Conservation (phyloP, 371 early-diverging fungal species). For the Syncephalis plumigaleata region DNA sequence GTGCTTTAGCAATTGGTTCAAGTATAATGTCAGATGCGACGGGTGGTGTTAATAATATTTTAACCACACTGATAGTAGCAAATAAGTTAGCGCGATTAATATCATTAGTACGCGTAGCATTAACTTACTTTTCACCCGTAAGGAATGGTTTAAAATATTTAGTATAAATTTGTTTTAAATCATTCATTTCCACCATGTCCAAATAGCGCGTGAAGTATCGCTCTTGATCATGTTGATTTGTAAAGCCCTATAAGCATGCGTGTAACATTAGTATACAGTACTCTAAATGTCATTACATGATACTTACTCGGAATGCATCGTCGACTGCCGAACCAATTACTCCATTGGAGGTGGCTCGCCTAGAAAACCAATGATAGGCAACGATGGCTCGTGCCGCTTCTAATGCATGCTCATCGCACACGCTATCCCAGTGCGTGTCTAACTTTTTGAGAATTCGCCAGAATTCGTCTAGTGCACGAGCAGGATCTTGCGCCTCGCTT, state of each 20-base stretch:
- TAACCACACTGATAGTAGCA: too few relatives aligned
- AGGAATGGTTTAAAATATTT: constrained; percentile 30
- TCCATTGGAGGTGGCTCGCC: constrained; percentile 22
- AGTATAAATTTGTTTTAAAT: constrained; percentile 22
- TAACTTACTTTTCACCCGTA: too few relatives aligned
- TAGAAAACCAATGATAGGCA: constrained; percentile 23
- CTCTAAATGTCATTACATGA: not conserved
- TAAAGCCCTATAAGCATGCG: not conserved
- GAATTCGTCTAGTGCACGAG: constrained; percentile 26
- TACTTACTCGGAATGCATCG: constrained; percentile 19
- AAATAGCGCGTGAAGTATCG: constrained; percentile 9
- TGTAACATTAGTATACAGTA: constrained; percentile 15
- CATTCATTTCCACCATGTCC: constrained; percentile 19
- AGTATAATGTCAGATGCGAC: too few relatives aligned
- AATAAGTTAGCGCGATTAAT: too few relatives aligned
- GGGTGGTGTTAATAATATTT: too few relatives aligned
- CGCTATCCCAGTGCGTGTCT: constrained; percentile 21
- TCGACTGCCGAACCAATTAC: constrained; percentile 21
- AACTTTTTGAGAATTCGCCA: constrained; percentile 24
- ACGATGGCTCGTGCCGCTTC: constrained; percentile 35
- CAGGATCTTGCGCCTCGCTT: constrained; percentile 30
- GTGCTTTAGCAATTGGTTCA: too few relatives aligned
- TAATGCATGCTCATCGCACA: constrained; percentile 23
- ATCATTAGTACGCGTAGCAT: too few relatives aligned
- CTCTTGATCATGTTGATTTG: constrained; percentile 1